Evolutionary conservation across 257 asterid genomes (phyloP), one percentile per base, ranked within the genome.

Genomic region (Solanum rostratum): DNA sequence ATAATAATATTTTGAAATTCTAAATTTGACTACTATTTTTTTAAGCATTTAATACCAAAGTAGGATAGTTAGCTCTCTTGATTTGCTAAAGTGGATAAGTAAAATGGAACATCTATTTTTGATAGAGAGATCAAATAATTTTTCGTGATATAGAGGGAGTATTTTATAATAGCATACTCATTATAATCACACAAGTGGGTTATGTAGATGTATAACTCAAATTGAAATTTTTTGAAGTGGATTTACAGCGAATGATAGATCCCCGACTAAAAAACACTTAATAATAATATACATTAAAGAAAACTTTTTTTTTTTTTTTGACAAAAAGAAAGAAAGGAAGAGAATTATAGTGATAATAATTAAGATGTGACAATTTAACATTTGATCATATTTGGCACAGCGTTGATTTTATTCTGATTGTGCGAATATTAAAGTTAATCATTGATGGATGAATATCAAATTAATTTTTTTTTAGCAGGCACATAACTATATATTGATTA

Each of bases 331-430:
- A 10, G 29, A 39, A n/a, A 41, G 10, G n/a, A 4, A 70, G 11
- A 69, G 46, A 68, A 55, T 53, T 59, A 53, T 30, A 39, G 62
- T 30, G 66, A 53, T 5, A 53, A 29, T 27, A 10, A 79, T 10
- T 69, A 30, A 27, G 19, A 19, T 54, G 30, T 39, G 37, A 62
- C 45, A 57, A 66, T 55, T 80, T 15, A 79, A 82, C 62, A 66
- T 27, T 55, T 12, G 14, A 41, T 33, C 63, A 20, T 57, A 27
- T 50, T 85, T 80, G 73, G 33, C 65, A 6, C 45, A 68, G 81
- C 20, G 27, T n/a, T 71, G 81, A 85, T 85, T 54, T 57, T 74
- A 70, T 65, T 73, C 87, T 60, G 50, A 79, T 46, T 86, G 89
- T 86, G 81, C 24, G 57, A 74, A 82, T 63, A 76, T 83, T 82